Evolutionary conservation across 1,139 yeast genomes (phyloP).

Genomic region (Blastobotrys indianensis): DNA sequence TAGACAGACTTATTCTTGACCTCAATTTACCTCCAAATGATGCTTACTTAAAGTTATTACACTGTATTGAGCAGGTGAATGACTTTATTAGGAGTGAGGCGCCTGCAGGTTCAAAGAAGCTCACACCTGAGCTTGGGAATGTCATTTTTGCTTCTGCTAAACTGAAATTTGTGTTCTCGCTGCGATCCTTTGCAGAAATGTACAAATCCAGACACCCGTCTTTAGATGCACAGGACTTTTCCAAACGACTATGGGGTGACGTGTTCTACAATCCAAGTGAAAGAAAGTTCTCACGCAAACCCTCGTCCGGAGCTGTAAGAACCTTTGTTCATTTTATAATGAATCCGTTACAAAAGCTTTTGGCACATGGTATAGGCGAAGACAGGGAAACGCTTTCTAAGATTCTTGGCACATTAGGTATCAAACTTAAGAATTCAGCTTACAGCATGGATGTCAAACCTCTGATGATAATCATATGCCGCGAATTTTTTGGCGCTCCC

Average conservation of each 20-base stretch:
- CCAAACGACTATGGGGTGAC: constrained; percentile 72
- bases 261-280: constrained; percentile 44
- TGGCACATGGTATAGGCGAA: constrained; percentile 55
- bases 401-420: constrained; percentile 40
- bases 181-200: constrained; percentile 56
- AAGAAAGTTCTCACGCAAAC: constrained; percentile 41
- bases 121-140: constrained; percentile 62
- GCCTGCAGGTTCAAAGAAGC: constrained; percentile 12
- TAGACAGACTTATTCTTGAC: constrained; percentile 79
- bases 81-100: constrained; percentile 34
- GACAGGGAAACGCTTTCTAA: constrained; percentile 40
- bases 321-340: constrained; percentile 66
- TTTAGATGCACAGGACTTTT: constrained; percentile 41
- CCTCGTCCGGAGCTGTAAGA: constrained; percentile 34
- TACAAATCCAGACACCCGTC: constrained; percentile 39
- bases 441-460: constrained; percentile 49
- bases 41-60: constrained; percentile 60
- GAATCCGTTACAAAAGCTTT: constrained; percentile 74
- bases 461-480: constrained; percentile 51
- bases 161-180: constrained; percentile 57
- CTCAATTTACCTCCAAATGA: constrained; percentile 69
- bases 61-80: constrained; percentile 61
- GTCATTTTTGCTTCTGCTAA: constrained; percentile 69
- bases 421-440: constrained; percentile 27
- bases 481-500: constrained; percentile 48